Percentiles rank a stretch among this genome's conserved stretches.
phyloP scores from a whole-genome alignment of 352 stramenopile genomes.

The Hyaloperonospora brassicae region DNA sequence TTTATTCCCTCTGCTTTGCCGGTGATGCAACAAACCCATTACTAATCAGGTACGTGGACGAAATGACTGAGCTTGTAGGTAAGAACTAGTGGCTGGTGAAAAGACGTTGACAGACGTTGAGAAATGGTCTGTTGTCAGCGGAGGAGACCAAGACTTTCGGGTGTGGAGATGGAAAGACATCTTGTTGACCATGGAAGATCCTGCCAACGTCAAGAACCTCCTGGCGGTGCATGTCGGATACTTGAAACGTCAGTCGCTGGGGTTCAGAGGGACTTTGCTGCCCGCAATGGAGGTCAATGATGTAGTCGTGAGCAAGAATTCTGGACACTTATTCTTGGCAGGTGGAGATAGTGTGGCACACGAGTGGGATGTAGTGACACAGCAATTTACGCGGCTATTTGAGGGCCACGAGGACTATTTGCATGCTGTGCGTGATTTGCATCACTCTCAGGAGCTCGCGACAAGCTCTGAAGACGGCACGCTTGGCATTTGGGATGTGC shows the following conservation, averaged over 20 bases:
- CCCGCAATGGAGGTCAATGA: slow-evolving; percentile 65
- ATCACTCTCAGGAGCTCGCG: slow-evolving; percentile 63
- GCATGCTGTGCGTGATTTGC: slow-evolving; percentile 52
- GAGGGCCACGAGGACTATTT: slow-evolving; percentile 55
- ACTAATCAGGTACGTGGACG: slow-evolving; percentile 42
- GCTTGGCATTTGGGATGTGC: slow-evolving; percentile 65
- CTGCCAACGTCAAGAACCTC: slow-evolving; percentile 16
- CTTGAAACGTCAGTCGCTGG: slow-evolving; percentile 46
- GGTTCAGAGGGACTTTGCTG: slow-evolving; percentile 48
- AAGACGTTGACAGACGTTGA: background rate
- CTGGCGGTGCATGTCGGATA: slow-evolving; percentile 41
- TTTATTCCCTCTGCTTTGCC: slow-evolving; percentile 67
- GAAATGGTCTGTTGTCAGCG: slow-evolving; percentile 20
- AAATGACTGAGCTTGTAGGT: background rate
- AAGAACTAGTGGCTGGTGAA: background rate
- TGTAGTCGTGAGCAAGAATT: slow-evolving; percentile 35
- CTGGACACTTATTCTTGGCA: slow-evolving; percentile 42
- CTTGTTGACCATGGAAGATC: slow-evolving; percentile 28
- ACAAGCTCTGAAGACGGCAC: slow-evolving; percentile 63
- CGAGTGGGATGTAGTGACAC: slow-evolving; percentile 46
- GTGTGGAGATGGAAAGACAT: slow-evolving; percentile 74
- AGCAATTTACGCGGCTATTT: slow-evolving; percentile 49
- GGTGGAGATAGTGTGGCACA: slow-evolving; percentile 52
- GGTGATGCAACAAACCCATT: slow-evolving; percentile 43
- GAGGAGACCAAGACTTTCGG: slow-evolving; percentile 69